Evolutionary conservation across 2,329 filamentous ascomycete species (phyloP), one percentile per base, ranked within the genome.

Genomic region (Aspergillus sojae): DNA sequence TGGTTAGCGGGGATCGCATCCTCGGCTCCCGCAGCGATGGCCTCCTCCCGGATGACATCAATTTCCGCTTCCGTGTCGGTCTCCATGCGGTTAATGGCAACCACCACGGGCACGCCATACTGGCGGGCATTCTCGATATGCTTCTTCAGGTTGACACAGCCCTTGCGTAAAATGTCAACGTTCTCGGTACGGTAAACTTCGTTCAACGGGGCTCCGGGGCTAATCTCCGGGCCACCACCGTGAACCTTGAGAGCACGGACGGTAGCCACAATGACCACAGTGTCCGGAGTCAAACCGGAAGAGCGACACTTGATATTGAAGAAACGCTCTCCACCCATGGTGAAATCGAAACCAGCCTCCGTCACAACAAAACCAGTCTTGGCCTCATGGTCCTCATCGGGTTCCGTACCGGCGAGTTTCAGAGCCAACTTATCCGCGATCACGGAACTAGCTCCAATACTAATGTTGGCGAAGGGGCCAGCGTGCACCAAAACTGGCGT

Each of bases 261-360:
- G 2, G 95, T 99, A 28, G 95, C 94, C 43, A 99, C 95, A 63
- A 99, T 89, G 52, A 99, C 93, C 7, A 97, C 94, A 1, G 93
- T 92, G 74, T 99, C 95, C 2, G 95, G 95, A 2, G 93, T 88
- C 53, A 99, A 89, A 28, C 94, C 94, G 6, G 94, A 97, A 11
- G 93, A 91, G 65, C 95, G 91, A 83, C 95, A 98, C 86, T 99
- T 99, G 85, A 99, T 98, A 84, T 99, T 98, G 88, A 99, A 98
- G 86, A 99, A 99, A 58, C 95, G 91, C 85, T 99, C 95, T 67
- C 95, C 95, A 68, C 95, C 95, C 95, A 99, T 99, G 73, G 95
- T 98, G 82, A 99, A 99, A 80, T 99, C 95, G 79, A 99, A 99
- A 11, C 95, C 95, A 59, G 95, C 94, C 80, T 99, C 95, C 1